These are phyloP conservation scores for Vanilla planifolia DNA, from an alignment of 106 monocot genomes.

Conservation along the genomic window DNA sequence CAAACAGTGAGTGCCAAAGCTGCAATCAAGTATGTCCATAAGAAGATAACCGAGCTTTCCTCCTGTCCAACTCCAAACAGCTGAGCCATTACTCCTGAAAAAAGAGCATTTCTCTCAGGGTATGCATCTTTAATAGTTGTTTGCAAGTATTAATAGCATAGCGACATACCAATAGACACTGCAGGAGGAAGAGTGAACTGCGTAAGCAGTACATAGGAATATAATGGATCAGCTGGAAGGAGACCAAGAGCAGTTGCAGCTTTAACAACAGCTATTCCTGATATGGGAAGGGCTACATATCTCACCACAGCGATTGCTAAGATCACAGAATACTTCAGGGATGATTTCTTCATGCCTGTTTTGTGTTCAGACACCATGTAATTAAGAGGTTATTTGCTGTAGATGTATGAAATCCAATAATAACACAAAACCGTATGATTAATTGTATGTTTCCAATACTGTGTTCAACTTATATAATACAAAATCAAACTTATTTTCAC, in stretches of 20 bases:
- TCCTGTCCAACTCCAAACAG: conserved; percentile 20
- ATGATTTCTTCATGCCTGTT: conserved; percentile 49
- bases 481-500: no score
- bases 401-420: not conserved
- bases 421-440: no score
- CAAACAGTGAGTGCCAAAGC: conserved; percentile 20
- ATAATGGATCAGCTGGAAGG: conserved; percentile 60
- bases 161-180: conserved; percentile 50
- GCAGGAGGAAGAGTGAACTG: conserved; percentile 76
- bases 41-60: conserved; percentile 25
- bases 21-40: conserved; percentile 17
- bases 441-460: no score
- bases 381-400: not conserved
- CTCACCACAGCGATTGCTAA: conserved; percentile 36
- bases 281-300: conserved; percentile 40
- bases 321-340: conserved; percentile 20
- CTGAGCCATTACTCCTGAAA: conserved; percentile 16
- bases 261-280: conserved; percentile 52
- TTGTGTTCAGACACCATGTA: not conserved
- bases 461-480: no score
- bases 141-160: not conserved
- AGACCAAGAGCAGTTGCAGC: conserved; percentile 38
- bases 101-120: no score
- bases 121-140: not conserved
- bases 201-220: conserved; percentile 56